A percentile compares a stretch with the other conserved stretches of the same genome.
Conservation (phyloP, 2,329 filamentous ascomycete species). For the Cordyceps militaris region DNA sequence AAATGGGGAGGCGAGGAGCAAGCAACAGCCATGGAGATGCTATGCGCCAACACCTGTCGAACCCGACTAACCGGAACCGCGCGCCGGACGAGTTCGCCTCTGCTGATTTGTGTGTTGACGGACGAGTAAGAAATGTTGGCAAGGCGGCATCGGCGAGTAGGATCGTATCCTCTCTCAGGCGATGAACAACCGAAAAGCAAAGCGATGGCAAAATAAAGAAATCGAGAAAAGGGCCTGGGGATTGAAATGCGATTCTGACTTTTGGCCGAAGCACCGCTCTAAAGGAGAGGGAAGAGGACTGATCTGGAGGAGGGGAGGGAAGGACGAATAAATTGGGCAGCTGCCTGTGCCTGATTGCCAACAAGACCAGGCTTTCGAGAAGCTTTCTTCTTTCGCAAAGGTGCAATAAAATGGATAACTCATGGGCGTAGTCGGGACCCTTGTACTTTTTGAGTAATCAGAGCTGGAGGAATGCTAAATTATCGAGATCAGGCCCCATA, state of each 20-base stretch:
- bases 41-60: neutral
- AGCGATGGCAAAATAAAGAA: neutral
- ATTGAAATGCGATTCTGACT: neutral
- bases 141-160: neutral
- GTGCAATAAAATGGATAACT: neutral
- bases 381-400: neutral
- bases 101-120: neutral
- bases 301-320: neutral
- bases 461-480: neutral
- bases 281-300: neutral
- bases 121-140: neutral
- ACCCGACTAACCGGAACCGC: neutral
- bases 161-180: neutral
- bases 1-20: neutral
- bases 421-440: neutral
- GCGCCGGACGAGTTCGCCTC: neutral
- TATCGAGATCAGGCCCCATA: slow-evolving; percentile 6
- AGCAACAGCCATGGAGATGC: neutral
- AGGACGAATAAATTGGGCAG: neutral
- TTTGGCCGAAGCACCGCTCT: neutral
- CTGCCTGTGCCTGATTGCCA: neutral
- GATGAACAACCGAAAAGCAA: neutral
- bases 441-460: neutral
- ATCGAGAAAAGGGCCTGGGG: neutral
- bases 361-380: neutral